Evolutionary conservation across 2,329 filamentous ascomycete species (phyloP), one percentile per base, ranked within the genome.

Genomic region (Diaporthe longicolla): DNA sequence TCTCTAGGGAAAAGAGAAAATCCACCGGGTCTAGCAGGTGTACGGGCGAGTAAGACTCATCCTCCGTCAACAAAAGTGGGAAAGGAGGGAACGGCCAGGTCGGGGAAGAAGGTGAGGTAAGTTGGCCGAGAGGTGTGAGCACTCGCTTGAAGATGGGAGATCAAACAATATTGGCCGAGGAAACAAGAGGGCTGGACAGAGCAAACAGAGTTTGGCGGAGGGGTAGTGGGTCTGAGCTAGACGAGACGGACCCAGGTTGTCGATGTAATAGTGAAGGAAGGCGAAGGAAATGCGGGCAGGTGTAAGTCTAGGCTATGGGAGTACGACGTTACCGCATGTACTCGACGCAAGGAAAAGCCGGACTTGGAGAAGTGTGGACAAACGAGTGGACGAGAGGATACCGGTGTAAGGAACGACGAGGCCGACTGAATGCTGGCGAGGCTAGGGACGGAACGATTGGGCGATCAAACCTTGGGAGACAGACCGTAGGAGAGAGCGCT

Each of bases 321-420:
- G 43, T 59, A 29, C 43, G 63, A 68, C 63, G 48, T 68, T 40
- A 40, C 55, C 29, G 40, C 21, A 50, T 40, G 70, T 43, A 65
- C 57, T 52, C 63, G 19, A 72, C 24, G 70, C 45, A 59, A 54
- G 70, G 45, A 58, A 59, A 45, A 15, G 32, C 15, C 50, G 29
- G 26, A 61, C 43, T 55, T 58, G 9, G 43, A 45, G n/a, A 58
- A 54, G 63, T 68, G 55, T 69, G 43, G 40, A 71, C 58, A 59
- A 74, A 71, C 29, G 45, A 71, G 48, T 65, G 50, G 70, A 75
- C 52, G 24, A 65, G 50, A 54, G 48, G 32, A 54, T 40, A 68
- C 63, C 63, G 71, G 58, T 45, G 26, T 61, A 68, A 71, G 35
- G 65, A 59, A 71, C 65, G 73, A 73, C 65, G 29, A 55, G 35